These are phyloP conservation scores for Trapa incisa DNA, from an alignment of 345 rosid species.

Conservation along the genomic window DNA sequence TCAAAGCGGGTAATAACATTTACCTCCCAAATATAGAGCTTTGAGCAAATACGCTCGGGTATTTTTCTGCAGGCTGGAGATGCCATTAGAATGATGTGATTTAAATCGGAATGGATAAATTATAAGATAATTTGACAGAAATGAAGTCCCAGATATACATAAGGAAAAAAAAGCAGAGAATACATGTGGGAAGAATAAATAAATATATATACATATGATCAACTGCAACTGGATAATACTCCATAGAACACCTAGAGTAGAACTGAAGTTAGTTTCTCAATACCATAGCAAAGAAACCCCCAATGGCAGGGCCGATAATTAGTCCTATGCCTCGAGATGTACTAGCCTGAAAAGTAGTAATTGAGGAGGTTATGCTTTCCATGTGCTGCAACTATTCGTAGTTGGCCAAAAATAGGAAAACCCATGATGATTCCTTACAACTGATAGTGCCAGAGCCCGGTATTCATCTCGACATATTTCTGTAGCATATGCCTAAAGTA, in stretches of 20 bases:
- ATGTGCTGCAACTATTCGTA: not conserved
- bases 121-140: not conserved
- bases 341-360: slow-evolving; percentile 12
- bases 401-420: not conserved
- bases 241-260: too few species aligned
- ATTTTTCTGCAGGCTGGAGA: slow-evolving; percentile 28
- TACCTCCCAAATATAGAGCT: slow-evolving; percentile 31
- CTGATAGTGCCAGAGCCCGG: slow-evolving; percentile 10
- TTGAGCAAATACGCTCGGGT: slow-evolving; percentile 17
- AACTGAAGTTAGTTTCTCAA: not conserved
- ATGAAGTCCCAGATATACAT: not conserved
- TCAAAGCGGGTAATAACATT: not conserved
- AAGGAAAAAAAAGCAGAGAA: not conserved
- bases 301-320: slow-evolving; percentile 18
- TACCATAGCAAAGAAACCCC: slow-evolving; percentile 18
- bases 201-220: too few species aligned
- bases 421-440: slow-evolving; percentile 8
- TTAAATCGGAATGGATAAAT: not conserved
- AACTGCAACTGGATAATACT: too few species aligned
- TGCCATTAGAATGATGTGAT: not conserved
- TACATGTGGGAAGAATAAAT: not conserved
- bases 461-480: slow-evolving; percentile 16
- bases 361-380: not conserved
- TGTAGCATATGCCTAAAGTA: slow-evolving; percentile 16
- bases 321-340: slow-evolving; percentile 20